phyloP scores from a whole-genome alignment of 2,329 filamentous ascomycete genomes.

The Gaeumannomyces tritici region DNA sequence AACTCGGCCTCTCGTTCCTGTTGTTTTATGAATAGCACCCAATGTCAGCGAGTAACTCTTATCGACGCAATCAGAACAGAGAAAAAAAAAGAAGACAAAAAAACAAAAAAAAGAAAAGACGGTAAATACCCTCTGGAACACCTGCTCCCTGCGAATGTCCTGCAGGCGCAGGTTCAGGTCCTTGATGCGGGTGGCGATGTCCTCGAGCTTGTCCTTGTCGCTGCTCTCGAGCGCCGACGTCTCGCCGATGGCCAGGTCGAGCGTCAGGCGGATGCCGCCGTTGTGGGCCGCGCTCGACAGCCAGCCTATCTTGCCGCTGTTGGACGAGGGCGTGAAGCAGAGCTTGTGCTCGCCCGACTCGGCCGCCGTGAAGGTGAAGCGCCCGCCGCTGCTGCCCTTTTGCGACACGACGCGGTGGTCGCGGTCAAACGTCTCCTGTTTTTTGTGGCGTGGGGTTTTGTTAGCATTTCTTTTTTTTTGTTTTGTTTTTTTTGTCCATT shows the following conservation, averaged over 20 bases:
- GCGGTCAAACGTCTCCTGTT: constrained; percentile 84
- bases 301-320: constrained; percentile 61
- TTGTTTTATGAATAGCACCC: not conserved
- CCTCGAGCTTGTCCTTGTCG: constrained; percentile 87
- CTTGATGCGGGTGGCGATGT: constrained; percentile 78
- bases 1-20: constrained; percentile 97
- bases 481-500: too few species aligned
- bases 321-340: constrained; percentile 82
- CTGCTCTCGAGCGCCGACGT: constrained; percentile 87
- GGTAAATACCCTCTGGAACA: constrained; percentile 90
- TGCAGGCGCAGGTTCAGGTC: constrained; percentile 80
- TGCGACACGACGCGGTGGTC: constrained; percentile 93
- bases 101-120: constrained; percentile 15
- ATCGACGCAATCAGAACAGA: too few species aligned
- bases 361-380: constrained; percentile 91
- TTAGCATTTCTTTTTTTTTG: not conserved
- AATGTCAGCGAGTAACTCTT: too few species aligned
- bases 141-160: constrained; percentile 88
- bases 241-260: constrained; percentile 92
- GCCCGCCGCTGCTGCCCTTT: constrained; percentile 63
- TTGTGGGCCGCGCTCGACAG: constrained; percentile 49
- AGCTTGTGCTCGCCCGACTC: constrained; percentile 93
- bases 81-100: constrained; percentile 1
- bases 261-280: constrained; percentile 71
- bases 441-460: constrained; percentile 4